Base-by-base conservation (phyloP, 2,329 filamentous ascomycete genomes). In the Ceratocystis destructans region DNA sequence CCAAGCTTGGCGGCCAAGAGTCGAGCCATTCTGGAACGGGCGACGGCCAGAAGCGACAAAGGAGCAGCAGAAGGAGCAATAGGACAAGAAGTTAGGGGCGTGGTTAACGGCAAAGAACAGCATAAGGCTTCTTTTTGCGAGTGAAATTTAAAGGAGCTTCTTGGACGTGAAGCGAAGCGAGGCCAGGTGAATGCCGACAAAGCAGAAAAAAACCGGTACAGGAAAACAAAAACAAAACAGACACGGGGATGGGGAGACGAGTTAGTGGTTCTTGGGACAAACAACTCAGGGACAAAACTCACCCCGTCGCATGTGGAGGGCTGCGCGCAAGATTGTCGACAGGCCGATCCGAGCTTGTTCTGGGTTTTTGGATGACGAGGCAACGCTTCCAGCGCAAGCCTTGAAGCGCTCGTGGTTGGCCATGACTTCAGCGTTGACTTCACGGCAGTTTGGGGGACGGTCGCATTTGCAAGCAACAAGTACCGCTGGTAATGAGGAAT, bases 391-490 rank as follows among this genome's bases (percentile, higher is more conserved):
- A 69, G 93, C 81, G 71, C 84, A 87, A 17, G 87, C 81, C 68
- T 87, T 82, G 70, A 88, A 89, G 70, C 83, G 79, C 62, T 82
- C 76, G 72, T 89, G 86, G 67, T 75, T 76, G 61, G 82, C 78
- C 55, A 94, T 81, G 66, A 78, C 82, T 33, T 84, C 80, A 15
- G 87, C 83, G 72, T 93, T 85, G 66, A 95, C 80, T 73, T 90
- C 83, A 72, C 88, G 86, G 68, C 84, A 79, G 67, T 83, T 81
- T 69, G 87, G 83, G 61, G 87, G 85, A 63, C 85, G 83, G 74
- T 96, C 93, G 78, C 90, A 96, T 79, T 96, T 96, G 75, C 87
- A 93, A 66, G 90, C 90, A 64, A 95, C 89, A 53, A 96, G 82
- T 69, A 93, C 82, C 64, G 87, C 88, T 7, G 92, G 90, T 48